phyloP scores from a whole-genome alignment of 257 asterid species.

The Cinchona pubescens region DNA sequence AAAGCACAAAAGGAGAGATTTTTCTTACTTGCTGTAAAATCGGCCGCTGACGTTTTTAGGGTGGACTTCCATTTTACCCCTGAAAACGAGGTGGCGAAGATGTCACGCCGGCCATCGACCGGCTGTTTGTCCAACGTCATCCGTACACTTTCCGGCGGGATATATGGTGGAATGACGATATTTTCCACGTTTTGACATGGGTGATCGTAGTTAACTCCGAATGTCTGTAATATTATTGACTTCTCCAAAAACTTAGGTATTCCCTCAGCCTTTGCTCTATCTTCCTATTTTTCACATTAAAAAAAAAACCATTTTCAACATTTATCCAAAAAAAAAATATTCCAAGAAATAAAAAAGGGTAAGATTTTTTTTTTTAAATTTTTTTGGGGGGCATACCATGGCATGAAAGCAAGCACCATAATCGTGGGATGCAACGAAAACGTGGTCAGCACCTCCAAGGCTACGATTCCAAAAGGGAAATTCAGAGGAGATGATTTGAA shows the following conservation, averaged over 20 bases:
- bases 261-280: conserved; percentile 72
- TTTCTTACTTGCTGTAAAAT: conserved; percentile 64
- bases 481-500: conserved; percentile 43
- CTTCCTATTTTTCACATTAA: conserved; percentile 50
- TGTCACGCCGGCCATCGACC: conserved; percentile 49
- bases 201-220: conserved; percentile 72
- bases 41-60: conserved; percentile 94
- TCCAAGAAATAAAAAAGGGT: no score
- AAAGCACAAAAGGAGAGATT: no score
- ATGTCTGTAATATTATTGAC: conserved; percentile 71
- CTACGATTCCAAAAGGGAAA: conserved; percentile 86
- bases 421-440: conserved; percentile 92
- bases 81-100: conserved; percentile 68
- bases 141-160: conserved; percentile 61
- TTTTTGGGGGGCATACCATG: conserved; percentile 42
- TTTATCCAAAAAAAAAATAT: not conserved
- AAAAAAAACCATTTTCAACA: not conserved
- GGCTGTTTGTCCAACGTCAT: conserved; percentile 45
- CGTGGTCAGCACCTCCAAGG: conserved; percentile 79
- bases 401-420: conserved; percentile 96
- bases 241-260: conserved; percentile 62
- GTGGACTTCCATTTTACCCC: conserved; percentile 90
- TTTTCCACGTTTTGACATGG: conserved; percentile 85
- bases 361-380: not conserved
- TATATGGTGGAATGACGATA: conserved; percentile 77